Base-by-base conservation (phyloP, 2,329 filamentous ascomycete species). In the Escovopsis sp. region DNA sequence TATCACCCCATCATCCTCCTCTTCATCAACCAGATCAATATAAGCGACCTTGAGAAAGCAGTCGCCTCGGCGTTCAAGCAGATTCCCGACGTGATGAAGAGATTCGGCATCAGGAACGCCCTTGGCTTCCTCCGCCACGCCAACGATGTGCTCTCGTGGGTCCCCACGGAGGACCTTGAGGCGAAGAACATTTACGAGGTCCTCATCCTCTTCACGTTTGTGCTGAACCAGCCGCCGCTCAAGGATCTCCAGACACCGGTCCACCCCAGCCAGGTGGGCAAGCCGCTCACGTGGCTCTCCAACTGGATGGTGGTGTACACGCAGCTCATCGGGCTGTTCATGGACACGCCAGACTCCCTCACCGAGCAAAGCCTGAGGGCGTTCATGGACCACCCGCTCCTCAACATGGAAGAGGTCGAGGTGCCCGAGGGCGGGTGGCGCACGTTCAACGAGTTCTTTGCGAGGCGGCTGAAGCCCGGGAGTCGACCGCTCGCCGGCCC, bases 361-460 rank as follows among this genome's bases (percentile, higher is more conserved):
- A 62, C 54, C 0, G 41, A 48, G 1, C 45, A 54, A 12, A 55
- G 54, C 1, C 45, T 63, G 6, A 26, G 57, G 18, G 56, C 55
- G 1, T 65, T 64, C 47, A 45, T 52, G 23, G 46, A 55, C 0
- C 57, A 56, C 0, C 55, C 55, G 1, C 39, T 43, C 4, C 64
- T 59, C 47, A 51, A 55, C 32, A 52, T 55, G 19, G 39, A 58
- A 2, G 55, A 63, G 36, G 59, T 56, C 19, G 36, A 55, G 4
- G 48, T 52, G 18, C 63, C 62, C 8, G 36, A 38, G 10, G 55
- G 51, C 4, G 60, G 57, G 3, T 62, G 53, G 44, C 48, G 47
- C 9, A 58, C 58, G 18, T 67, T 66, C 55, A 66, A 67, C 43
- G 50, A 65, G 11, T 61, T 64, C 48, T 67, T 66, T 46, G 48